These are phyloP conservation scores for Lachnellula cervina DNA, from an alignment of 2,329 filamentous ascomycete genomes.

Conservation along the genomic window DNA sequence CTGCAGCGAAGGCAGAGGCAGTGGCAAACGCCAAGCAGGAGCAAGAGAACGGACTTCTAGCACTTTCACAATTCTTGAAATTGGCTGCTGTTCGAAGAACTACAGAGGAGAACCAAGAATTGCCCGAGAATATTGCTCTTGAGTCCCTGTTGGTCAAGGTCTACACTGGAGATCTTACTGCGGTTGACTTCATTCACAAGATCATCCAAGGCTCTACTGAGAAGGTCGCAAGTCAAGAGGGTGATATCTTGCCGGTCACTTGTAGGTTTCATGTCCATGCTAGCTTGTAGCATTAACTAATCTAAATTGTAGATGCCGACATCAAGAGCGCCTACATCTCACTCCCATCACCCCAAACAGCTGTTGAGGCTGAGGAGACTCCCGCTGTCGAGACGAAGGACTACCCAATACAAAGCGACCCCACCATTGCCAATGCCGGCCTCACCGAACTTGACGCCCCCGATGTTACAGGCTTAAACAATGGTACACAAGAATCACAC, in stretches of 20 bases:
- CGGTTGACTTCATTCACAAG: conserved; percentile 71
- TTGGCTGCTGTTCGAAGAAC: conserved; percentile 71
- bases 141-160: conserved; percentile 75
- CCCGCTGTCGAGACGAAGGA: conserved; percentile 33
- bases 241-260: conserved; percentile 61
- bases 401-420: conserved; percentile 49
- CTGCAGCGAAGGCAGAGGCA: conserved; percentile 45
- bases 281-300: conserved; percentile 9
- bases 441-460: conserved; percentile 61
- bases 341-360: conserved; percentile 34
- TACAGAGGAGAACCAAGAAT: conserved; percentile 56
- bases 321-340: conserved; percentile 52
- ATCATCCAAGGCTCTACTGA: conserved; percentile 70
- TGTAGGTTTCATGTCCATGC: conserved; percentile 48
- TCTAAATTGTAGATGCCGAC: conserved; percentile 45
- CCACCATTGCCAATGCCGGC: conserved; percentile 61
- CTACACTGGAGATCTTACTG: conserved; percentile 71
- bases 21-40: conserved; percentile 50
- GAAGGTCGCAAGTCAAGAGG: conserved; percentile 58
- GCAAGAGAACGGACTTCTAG: conserved; percentile 61
- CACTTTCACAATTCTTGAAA: conserved; percentile 74
- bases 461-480: conserved; percentile 36
- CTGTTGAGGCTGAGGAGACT: conserved; percentile 31
- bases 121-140: conserved; percentile 73
- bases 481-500: conserved; percentile 34